Conservation (phyloP, 129 eudicot species). For the Heracleum sosnowskyi region DNA sequence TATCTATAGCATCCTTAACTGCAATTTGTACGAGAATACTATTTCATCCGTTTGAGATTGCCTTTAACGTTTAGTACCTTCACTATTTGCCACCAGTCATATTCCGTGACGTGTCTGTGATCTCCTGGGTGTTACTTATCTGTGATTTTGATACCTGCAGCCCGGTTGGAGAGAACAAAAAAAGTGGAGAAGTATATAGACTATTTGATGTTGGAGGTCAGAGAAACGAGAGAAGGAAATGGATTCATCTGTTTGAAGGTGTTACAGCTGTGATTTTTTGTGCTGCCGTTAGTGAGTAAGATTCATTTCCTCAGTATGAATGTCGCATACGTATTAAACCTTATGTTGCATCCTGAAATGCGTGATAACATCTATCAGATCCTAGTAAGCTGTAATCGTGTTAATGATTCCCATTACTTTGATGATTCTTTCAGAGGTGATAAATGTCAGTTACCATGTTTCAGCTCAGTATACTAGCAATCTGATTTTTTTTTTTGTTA, state of each 20-base stretch:
- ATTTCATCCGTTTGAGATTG: background rate
- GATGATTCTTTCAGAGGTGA: background rate
- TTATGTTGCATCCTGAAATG: background rate
- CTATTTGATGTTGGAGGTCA: conserved; percentile 99
- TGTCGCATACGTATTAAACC: conserved; percentile 8
- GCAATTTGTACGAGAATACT: background rate
- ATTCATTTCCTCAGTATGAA: conserved; percentile 7
- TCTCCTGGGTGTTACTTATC: conserved; percentile 5
- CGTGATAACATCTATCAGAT: background rate
- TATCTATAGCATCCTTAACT: background rate
- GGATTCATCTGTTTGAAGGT: conserved; percentile 99
- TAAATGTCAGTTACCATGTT: background rate
- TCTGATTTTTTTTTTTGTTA: background rate
- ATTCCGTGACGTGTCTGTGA: background rate
- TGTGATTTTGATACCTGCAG: conserved; percentile 39
- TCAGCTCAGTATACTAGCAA: background rate
- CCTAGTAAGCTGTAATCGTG: background rate
- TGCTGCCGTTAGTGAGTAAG: conserved; percentile 98
- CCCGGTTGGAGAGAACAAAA: conserved; percentile 97
- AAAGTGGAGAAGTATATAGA: conserved; percentile 94
- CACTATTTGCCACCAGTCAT: background rate
- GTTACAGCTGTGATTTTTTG: conserved; percentile 95
- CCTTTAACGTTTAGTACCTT: background rate
- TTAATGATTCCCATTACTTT: background rate
- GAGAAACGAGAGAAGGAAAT: conserved; percentile 95